Evolutionary conservation across 163 green algal species (phyloP), one percentile per base, ranked within the genome.

Genomic region (Chloromonas sp.): DNA sequence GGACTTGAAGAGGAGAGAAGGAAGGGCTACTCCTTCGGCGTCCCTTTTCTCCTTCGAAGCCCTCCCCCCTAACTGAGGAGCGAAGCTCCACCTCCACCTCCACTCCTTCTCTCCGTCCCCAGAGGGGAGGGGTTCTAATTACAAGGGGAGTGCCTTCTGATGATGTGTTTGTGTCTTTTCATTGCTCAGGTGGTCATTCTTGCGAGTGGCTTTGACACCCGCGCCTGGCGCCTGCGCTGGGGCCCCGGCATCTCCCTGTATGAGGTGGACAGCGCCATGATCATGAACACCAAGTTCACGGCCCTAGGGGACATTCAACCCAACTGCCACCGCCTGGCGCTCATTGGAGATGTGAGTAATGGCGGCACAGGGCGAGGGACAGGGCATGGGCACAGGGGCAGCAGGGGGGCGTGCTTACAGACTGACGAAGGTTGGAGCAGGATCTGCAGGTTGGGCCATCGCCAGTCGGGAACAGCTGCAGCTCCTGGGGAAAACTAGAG

Each of bases 291-390:
- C 13, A 86, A 86, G 62, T 81, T 78, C 1, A 62, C 77, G 13
- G 71, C 83, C 3, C 83, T 86, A 3, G 83, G 83, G 1, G 83
- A 86, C 15, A 82, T 86, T 61, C 74, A 82, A 74, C 83, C 83
- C 61, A 86, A 86, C 71, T 86, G 83, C 83, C 58, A 86, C 83
- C 71, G 83, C 15, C 83, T 86, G 60, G 83, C 83, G 36, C 83
- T 86, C 15, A 86, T 86, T 61, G 83, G 83, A 60, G 83, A 86
- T 60, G 83, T 82, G 79, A 61, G 79, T 82, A 36, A 36, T 36
- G 36, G 36, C 36, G 36, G 36, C 36, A 36, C 36, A 36, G 5
- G 3, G 71, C 2, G 36, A 36, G 36, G 36, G 71, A n/a, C 71
- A 79, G 71, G 71, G 8, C 14, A 13, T 13, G 5, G 5, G 66